Base-by-base conservation (phyloP, 805 yeast species). In the Pichia californica region DNA sequence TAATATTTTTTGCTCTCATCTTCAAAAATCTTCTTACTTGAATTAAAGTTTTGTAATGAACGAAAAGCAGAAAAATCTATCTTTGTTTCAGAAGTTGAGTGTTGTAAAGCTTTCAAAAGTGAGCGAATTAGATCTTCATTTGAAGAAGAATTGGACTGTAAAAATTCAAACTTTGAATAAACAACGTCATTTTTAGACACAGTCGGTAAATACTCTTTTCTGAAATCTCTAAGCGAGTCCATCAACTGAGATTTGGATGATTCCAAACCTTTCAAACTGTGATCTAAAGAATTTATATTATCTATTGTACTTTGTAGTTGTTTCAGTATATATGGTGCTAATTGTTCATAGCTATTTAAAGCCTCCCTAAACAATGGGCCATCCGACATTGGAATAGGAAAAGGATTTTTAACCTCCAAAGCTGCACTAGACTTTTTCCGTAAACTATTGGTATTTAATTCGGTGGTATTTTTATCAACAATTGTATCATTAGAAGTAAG, bases 1-100 rank as follows among this genome's bases (percentile, higher is more conserved):
- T 64, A 64, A 46, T 54, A 64, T 31, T 56, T 60, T 41, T 59
- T 61, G 30, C 66, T 61, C 44, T 64, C 69, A 19, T 64, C 69
- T 45, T 64, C 69, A 42, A 64, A 64, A 6, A 45, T 40, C 26
- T 53, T 54, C 36, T 55, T 63, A 16, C 46, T 52, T 6, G 53
- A 15, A 16, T 27, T 36, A 6, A 46, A 40, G n/a, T 30, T 38
- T 11, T 42, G 44, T 21, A 45, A 23, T 1, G 36, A 21, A 18
- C 40, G 35, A 5, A 42, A 15, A 5, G 38, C 29, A 7, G 36
- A 5, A 31, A 20, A 31, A 18, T 40, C 47, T 5, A 40, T 25
- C 19, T 46, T 43, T 5, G 39, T 36, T 11, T 34, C 34, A 1
- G 39, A 23, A 1, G 46, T 48, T 4, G 39, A 29, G 8, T 42